Conservation (phyloP, 1,139 yeast species). For the Pneumocystis wakefieldiae region DNA sequence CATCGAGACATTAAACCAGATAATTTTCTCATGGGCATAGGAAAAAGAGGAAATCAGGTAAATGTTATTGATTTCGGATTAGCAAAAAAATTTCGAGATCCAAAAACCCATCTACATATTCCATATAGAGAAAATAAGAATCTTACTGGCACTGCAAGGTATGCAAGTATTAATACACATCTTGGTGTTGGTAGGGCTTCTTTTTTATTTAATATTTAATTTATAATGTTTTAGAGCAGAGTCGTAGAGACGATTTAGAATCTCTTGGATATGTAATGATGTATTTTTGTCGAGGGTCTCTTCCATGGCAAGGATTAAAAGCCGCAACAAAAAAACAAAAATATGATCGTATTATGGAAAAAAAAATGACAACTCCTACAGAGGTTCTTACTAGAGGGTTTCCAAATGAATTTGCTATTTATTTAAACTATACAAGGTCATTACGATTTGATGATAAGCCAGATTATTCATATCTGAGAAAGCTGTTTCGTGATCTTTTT, state of each 20-base stretch:
- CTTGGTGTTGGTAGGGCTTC: slow-evolving; percentile 45
- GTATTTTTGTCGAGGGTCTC: slow-evolving; percentile 80
- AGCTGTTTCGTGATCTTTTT: slow-evolving; percentile 77
- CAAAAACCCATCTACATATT: slow-evolving; percentile 86
- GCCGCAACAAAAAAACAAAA: slow-evolving; percentile 97
- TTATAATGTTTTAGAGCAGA: slow-evolving; percentile 42
- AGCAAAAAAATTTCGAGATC: slow-evolving; percentile 91
- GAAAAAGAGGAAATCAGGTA: slow-evolving; percentile 86
- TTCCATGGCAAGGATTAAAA: slow-evolving; percentile 97
- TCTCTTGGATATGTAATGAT: slow-evolving; percentile 90
- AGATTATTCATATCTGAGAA: slow-evolving; percentile 78
- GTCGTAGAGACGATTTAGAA: slow-evolving; percentile 91
- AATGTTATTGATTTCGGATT: slow-evolving; percentile 95
- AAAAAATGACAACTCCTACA: slow-evolving; percentile 83
- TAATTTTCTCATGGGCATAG: slow-evolving; percentile 92
- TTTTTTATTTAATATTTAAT: neutral
- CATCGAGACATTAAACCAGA: slow-evolving; percentile 87
- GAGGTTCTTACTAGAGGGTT: slow-evolving; percentile 82
- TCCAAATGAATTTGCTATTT: slow-evolving; percentile 79
- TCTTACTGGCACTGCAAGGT: slow-evolving; percentile 93
- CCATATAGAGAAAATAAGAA: slow-evolving; percentile 94
- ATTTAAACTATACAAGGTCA: slow-evolving; percentile 76
- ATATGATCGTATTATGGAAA: slow-evolving; percentile 91
- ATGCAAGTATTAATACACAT: slow-evolving; percentile 90
- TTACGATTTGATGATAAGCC: slow-evolving; percentile 93